These are phyloP conservation scores for Trypanosoma grayi DNA, from an alignment of 208 protist species.

Conservation along the genomic window DNA sequence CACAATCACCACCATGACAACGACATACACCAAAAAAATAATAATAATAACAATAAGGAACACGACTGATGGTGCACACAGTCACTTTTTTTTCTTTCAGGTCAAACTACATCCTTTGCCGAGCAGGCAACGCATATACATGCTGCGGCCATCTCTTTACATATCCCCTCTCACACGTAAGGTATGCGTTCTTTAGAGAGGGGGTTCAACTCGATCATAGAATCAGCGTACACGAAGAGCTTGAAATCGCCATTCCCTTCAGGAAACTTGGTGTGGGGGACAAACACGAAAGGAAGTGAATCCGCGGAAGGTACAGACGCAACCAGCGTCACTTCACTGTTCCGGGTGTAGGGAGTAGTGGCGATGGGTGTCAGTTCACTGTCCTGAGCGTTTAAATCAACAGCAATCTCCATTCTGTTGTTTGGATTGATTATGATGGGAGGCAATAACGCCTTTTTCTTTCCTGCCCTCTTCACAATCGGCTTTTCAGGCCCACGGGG, in stretches of 20 bases:
- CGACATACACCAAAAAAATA: background rate
- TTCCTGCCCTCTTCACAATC: constrained; percentile 54
- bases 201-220: constrained; percentile 56
- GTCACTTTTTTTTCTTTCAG: too few species aligned
- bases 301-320: constrained; percentile 39
- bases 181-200: constrained; percentile 56
- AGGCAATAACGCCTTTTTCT: constrained; percentile 64
- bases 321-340: constrained; percentile 54
- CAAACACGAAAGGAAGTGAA: constrained; percentile 64
- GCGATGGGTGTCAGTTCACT: constrained; percentile 50
- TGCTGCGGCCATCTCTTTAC: background rate
- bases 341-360: constrained; percentile 29
- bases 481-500: constrained; percentile 72
- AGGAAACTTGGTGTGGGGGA: constrained; percentile 67
- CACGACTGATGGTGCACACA: too few species aligned
- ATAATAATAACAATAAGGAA: too few species aligned
- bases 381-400: constrained; percentile 78
- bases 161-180: constrained; percentile 39
- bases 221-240: constrained; percentile 79
- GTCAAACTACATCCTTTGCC: too few species aligned
- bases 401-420: constrained; percentile 65
- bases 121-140: background rate
- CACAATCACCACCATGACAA: too few species aligned
- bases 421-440: constrained; percentile 62
- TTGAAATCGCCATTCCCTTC: constrained; percentile 86